Percentiles rank a stretch among this genome's conserved stretches.
phyloP scores from a whole-genome alignment of 2,329 filamentous ascomycete species.

The Aspergillus fijiensis region DNA sequence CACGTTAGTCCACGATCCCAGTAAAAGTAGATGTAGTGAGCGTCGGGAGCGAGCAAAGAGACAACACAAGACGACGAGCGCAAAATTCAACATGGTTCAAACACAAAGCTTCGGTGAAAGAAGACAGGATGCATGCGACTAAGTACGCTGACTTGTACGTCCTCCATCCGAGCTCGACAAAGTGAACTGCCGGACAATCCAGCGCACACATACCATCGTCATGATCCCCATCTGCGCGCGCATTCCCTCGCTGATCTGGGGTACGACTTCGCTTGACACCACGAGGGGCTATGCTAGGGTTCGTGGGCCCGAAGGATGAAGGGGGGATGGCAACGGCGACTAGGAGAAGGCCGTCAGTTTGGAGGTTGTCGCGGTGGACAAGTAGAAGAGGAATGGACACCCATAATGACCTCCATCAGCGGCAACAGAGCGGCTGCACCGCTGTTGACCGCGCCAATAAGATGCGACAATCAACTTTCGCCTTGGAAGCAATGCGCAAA shows the following conservation, averaged over 20 bases:
- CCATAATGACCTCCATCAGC: constrained; percentile 13
- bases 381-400: constrained; percentile 11
- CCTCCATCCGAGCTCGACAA: constrained; percentile 1
- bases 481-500: neutral
- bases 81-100: neutral
- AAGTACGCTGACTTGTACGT: constrained; percentile 3
- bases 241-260: constrained; percentile 64
- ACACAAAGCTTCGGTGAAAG: constrained; percentile 18
- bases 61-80: constrained; percentile 4
- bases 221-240: constrained; percentile 58
- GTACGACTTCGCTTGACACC: constrained; percentile 79
- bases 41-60: neutral
- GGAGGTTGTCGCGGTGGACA: constrained; percentile 27
- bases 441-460: constrained; percentile 5
- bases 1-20: constrained; percentile 19
- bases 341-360: constrained; percentile 36
- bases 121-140: neutral
- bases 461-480: constrained; percentile 3
- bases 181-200: constrained; percentile 29
- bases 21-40: neutral
- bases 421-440: constrained; percentile 8
- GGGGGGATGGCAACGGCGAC: constrained; percentile 37
- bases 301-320: constrained; percentile 42
- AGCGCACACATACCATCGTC: constrained; percentile 68
- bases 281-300: constrained; percentile 55